Evolutionary conservation across 148 eudicot species (phyloP), one percentile per base, ranked within the genome.

Genomic region (Chenopodium album): DNA sequence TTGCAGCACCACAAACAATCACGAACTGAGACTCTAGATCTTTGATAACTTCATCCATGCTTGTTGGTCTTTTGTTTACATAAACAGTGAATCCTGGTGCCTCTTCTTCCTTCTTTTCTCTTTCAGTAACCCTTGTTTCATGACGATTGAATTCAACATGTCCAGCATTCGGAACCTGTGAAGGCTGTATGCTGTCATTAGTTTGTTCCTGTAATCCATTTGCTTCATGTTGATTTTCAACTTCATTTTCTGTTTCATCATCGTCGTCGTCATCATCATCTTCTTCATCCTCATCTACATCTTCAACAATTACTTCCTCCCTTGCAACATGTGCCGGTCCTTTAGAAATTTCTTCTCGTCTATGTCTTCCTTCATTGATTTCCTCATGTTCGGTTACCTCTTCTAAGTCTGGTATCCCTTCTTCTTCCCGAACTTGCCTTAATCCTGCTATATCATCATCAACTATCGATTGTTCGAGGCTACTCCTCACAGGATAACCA

Each of bases 381-480:
- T 91, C 98, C 83, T 93, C 98, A 20, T 90, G 89, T 77, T 93
- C 99, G 26, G 91, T 92, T 84, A 89, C 98, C 89, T 95, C 98
- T 88, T 96, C 98, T 81, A 94, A 82, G 72, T 96, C 98, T 1
- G 99, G 97, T 78, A 96, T 96, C 83, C 99, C 98, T 90, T 96
- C 98, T 88, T 92, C 92, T 88, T 95, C 97, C 76, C 97, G 89
- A 83, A 96, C 95, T 82, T 94, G 98, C 81, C 90, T 88, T 31
- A 92, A 44, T 32, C 94, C 94, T 9, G 79, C 87, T 54, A 84
- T 84, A 71, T 95, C 98, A 82, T 93, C 95, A 78, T 96, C 95
- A 74, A 89, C 72, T 63, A 87, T 78, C 2, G 89, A 75, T 65
- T 87, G 93, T 71, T 92, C 93, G 23, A 92, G 88, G 83, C 89